Evolutionary conservation across 257 asterid genomes (phyloP).

Genomic region (Handroanthus guayacan): DNA sequence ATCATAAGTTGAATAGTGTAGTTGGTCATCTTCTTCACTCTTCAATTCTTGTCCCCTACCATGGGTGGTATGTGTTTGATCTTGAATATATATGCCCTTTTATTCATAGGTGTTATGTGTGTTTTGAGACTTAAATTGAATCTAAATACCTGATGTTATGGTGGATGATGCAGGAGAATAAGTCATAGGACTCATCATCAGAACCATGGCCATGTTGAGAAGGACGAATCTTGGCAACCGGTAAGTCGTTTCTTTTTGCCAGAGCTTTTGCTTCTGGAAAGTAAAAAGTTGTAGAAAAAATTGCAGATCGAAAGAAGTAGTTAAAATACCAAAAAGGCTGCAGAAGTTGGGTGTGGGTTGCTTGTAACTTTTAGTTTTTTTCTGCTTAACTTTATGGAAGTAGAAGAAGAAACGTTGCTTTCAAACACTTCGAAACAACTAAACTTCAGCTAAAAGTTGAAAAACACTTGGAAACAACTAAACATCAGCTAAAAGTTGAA

Average conservation of each 20-base stretch:
- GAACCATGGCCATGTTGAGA: slow-evolving; percentile 97
- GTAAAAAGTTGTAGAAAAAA: too few species aligned
- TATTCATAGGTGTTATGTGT: neutral
- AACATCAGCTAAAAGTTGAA: too few species aligned
- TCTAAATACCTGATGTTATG: neutral
- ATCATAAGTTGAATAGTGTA: slow-evolving; percentile 67
- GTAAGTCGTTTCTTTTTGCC: slow-evolving; percentile 45
- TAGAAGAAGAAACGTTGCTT: too few species aligned
- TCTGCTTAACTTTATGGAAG: too few species aligned
- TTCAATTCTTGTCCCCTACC: slow-evolving; percentile 83
- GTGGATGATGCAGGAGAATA: slow-evolving; percentile 69
- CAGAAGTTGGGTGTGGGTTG: too few species aligned
- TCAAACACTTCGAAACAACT: too few species aligned
- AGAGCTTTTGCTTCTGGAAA: neutral
- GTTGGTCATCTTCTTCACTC: slow-evolving; percentile 84
- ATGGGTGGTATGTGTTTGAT: slow-evolving; percentile 64
- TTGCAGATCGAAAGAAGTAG: too few species aligned
- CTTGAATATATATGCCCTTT: neutral
- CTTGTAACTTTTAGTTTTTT: too few species aligned
- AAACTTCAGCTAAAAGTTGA: too few species aligned
- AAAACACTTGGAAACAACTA: too few species aligned
- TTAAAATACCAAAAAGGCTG: too few species aligned
- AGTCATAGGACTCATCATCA: slow-evolving; percentile 98
- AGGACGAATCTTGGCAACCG: slow-evolving; percentile 96
- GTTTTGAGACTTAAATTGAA: neutral